Base-by-base conservation (phyloP, 192 early-diverging fungal species). In the Coemansia sp. region DNA sequence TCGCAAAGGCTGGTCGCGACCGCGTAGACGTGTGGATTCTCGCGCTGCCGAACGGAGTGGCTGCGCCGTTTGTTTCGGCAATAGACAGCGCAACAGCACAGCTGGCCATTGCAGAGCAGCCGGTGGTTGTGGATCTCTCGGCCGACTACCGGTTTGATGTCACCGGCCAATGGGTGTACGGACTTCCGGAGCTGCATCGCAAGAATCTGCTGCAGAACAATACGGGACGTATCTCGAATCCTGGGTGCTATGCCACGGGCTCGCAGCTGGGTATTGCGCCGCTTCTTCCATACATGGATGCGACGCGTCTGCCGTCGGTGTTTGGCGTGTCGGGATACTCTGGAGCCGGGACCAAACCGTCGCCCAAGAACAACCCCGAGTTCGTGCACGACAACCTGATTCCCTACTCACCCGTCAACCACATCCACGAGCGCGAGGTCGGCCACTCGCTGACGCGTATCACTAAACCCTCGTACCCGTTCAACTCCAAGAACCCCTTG, bases 211-310 rank as follows among this genome's bases (percentile, higher is more conserved):
- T 42, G 5, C 42, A 10, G 20, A 61, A 62, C 14, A 83, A 75
- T 12, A 86, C 93, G 6, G 87, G 81, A 3, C 87, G 87, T 59
- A 92, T 99, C 55, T 85, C 95, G 62, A 99, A 99, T 85, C 98
- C 98, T 10, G 98, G 98, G 3, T 99, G 98, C 84, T 99, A 99
- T 79, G 98, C 98, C 6, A 99, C 98, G 3, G 98, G 95, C 17
- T 90, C 94, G 45, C 98, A 99, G 82, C 76, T 98, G 68, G 88
- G 92, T 0, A 79, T 98, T 64, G 90, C 88, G 9, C 98, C 98
- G 13, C 83, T 99, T 54, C 74, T 95, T 49, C 86, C 88, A 9
- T 88, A 82, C 64, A 56, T 94, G 55, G 85, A 79, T 32, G 14
- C 72, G 0, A 46, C 72, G 4, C 72, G 80, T 11, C 75, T 85